Base-by-base conservation (phyloP, 805 yeast genomes). In the Ogataea methanolica region DNA sequence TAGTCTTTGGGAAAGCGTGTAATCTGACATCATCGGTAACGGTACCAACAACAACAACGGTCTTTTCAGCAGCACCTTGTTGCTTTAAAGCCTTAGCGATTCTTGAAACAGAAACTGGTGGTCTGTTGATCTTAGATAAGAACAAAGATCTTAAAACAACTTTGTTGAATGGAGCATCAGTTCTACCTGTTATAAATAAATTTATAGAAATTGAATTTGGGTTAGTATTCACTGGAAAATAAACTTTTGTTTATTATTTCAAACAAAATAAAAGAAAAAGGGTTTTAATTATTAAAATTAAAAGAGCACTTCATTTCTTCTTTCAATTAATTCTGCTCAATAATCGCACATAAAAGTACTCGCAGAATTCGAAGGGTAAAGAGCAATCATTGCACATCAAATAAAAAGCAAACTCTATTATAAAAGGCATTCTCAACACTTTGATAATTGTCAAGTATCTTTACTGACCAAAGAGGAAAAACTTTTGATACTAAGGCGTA, bases 101-200 rank as follows among this genome's bases (percentile, higher is more conserved):
- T 80, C 96, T 89, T 62, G 96, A 83, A 63, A 89, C 83, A 65
- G 98, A 92, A 58, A 94, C 99, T 59, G 99, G 99, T 70, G 98
- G 99, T 82, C 96, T 89, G 97, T 94, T 94, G 75, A 84, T 79
- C 92, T 94, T 94, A 63, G 98, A 92, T 70, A 94, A 82, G 89
- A 89, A 94, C 76, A 94, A 85, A 71, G 92, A 80, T 75, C 78
- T 89, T 74, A 94, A 86, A 79, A 94, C 75, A 67, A 91, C 89
- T 84, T 88, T 89, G 97, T 94, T 94, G 95, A 94, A 94, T 72
- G 91, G 84, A 76, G 96, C 89, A 75, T 91, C 97, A 69, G 98
- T 92, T 81, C 99, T 97, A 82, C 96, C 96, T 79, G 63, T 49
- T 54, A 43, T 46, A 50, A 55, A 48, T 16, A 17, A 19, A 31